These are phyloP conservation scores for Rhododendron ovatum DNA, from an alignment of 148 eudicot genomes.

Conservation along the genomic window DNA sequence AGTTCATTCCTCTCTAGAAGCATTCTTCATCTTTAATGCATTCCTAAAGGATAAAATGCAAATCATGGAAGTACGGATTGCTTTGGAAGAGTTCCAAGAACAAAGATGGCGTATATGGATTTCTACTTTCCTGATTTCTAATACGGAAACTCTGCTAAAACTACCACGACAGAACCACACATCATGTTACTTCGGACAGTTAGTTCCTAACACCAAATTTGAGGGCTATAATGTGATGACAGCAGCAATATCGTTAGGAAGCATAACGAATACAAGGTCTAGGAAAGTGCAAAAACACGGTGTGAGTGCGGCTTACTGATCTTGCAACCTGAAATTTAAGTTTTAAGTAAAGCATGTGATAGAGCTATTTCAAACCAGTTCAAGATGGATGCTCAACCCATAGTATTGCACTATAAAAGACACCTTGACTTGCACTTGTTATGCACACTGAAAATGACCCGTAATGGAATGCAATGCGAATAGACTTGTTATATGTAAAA, in stretches of 20 bases:
- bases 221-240: no score
- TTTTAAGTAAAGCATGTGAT: not conserved
- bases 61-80: not conserved
- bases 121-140: no score
- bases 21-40: not conserved
- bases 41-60: not conserved
- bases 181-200: no score
- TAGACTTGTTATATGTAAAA: not conserved
- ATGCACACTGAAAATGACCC: not conserved
- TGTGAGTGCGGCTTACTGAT: not conserved
- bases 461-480: not conserved
- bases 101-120: no score
- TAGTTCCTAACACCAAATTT: no score
- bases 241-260: no score
- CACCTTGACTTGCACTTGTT: not conserved
- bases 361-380: not conserved
- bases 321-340: not conserved
- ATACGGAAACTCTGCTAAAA: no score
- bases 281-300: not conserved
- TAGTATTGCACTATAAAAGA: not conserved
- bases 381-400: not conserved
- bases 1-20: not conserved
- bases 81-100: no score
- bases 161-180: no score
- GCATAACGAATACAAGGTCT: no score